These are phyloP conservation scores for Hondaea fermentalgiana DNA, from an alignment of 108 stramenopile genomes.

Conservation along the genomic window DNA sequence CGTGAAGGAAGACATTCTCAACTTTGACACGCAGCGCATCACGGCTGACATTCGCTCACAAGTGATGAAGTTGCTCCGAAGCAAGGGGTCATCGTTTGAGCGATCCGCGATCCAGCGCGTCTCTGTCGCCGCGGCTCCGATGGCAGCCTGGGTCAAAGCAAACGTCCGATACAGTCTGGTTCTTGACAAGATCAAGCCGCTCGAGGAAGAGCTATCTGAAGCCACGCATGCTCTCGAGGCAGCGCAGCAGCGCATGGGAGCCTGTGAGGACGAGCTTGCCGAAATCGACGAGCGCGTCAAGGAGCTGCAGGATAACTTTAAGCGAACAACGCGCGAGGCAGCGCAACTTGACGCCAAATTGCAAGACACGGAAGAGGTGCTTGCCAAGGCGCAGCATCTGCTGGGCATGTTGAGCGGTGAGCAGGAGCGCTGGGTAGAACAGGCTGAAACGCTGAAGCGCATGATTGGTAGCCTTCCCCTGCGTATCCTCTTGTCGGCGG, in stretches of 20 bases:
- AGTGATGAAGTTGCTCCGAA: conserved; percentile 41
- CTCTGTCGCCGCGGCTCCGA: conserved; percentile 50
- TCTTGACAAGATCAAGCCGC: conserved; percentile 50
- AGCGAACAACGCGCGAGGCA: conserved; percentile 45
- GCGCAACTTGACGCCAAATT: conserved; percentile 38
- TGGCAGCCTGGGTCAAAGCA: conserved; percentile 58
- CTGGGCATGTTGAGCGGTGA: conserved; percentile 51
- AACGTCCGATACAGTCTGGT: conserved; percentile 50
- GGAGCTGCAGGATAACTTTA: conserved; percentile 39
- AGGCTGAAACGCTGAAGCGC: conserved; percentile 23
- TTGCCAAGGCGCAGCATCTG: conserved; percentile 43
- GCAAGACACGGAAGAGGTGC: conserved; percentile 40
- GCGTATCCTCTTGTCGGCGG: conserved; percentile 45
- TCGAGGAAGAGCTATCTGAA: conserved; percentile 41
- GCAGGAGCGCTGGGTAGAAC: conserved; percentile 36
- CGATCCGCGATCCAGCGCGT: conserved; percentile 45
- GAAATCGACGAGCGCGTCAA: conserved; percentile 44
- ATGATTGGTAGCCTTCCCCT: conserved; percentile 34
- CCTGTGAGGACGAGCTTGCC: conserved; percentile 47
- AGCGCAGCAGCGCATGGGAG: conserved; percentile 29
- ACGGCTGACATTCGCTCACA: conserved; percentile 36
- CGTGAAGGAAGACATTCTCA: conserved; percentile 54
- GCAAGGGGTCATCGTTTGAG: conserved; percentile 46
- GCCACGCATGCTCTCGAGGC: conserved; percentile 35
- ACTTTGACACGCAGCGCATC: conserved; percentile 50